Evolutionary conservation across 2,329 filamentous ascomycete species (phyloP), one percentile per base, ranked within the genome.

Genomic region (Huntiella bhutanensis): DNA sequence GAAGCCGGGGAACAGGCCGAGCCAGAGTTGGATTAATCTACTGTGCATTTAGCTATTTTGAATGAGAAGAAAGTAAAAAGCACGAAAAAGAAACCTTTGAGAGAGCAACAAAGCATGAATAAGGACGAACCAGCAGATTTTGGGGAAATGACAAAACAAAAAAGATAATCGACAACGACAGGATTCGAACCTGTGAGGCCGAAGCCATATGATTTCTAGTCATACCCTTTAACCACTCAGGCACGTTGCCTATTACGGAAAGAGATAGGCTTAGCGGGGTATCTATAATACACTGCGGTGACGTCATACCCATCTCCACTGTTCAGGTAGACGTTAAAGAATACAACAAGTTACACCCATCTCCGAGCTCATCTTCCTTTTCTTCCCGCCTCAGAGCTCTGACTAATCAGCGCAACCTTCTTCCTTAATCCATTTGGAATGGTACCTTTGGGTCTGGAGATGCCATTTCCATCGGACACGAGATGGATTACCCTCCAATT

Each of bases 151-250:
- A 2, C 10, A 42, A 33, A 28, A 15, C 5, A 8, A 48, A 43
- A 39, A 43, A 6, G 11, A 42, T 12, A 33, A n/a, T 1, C 46
- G 46, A 48, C 46, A 48, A 43, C 41, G 46, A 48, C 46, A 48
- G 46, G 46, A 48, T 48, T 48, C 46, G 46, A 48, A 48, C 46
- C 46, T 48, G 46, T 48, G 46, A 43, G 46, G 46, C 33, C 46
- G 46, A 48, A 43, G 33, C 46, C 46, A 48, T 48, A 48, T 48
- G 46, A 48, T 48, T 48, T 48, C 46, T 48, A 48, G 46, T 48
- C 46, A 48, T 48, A 48, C 46, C 46, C 46, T 43, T 48, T 48
- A 48, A 48, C 46, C 46, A 48, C 46, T 48, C 46, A 43, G 46
- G 46, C 46, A 48, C 46, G 41, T 43, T 48, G 46, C 46, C 46